Evolutionary conservation across 805 yeast genomes (phyloP), one percentile per base, ranked within the genome.

Genomic region (Myxozyma vanderwaltii): DNA sequence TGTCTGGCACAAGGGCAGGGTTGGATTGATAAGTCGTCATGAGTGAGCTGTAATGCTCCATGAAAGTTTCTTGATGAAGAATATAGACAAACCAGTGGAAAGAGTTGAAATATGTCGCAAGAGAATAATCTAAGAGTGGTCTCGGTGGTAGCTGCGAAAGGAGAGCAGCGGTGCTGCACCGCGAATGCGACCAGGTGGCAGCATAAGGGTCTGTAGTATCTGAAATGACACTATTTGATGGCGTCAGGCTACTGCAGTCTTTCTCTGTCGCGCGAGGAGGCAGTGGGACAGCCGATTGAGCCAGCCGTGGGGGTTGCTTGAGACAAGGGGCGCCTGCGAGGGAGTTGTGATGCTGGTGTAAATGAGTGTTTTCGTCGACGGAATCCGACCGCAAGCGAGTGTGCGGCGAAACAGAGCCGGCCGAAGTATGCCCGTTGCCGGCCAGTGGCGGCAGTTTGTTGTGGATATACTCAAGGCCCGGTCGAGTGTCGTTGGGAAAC

Each of bases 61-160:
- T 36, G 27, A 60, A 47, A 8, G 24, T 19, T 10, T 55, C 57
- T 23, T 60, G 63, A 36, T 60, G 61, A 31, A 51, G 35, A 15
- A 56, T 54, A 38, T 29, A 24, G 19, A 60, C 51, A 23, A 45
- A 47, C 63, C 63, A 60, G 44, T 60, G 63, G 21, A 57, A 55
- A 13, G 61, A 26, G 35, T 49, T 57, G 45, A 60, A 60, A 24
- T 53, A 60, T 4, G 57, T 57, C 15, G 54, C 29, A 19, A 60
- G 24, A 3, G 55, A 24, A 35, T 57, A 58, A 27, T 60, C 58
- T 15, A 60, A n/a, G 13, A 60, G 44, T 15, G 51, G 54, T 4
- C 56, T 39, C 15, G 63, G 58, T 1, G 63, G 63, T 2, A 60
- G 52, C 27, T 47, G 58, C 12, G 63, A 44, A 7, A 56, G 26